Base-by-base conservation (phyloP, 2,329 filamentous ascomycete genomes). In the Monosporascus sp. region DNA sequence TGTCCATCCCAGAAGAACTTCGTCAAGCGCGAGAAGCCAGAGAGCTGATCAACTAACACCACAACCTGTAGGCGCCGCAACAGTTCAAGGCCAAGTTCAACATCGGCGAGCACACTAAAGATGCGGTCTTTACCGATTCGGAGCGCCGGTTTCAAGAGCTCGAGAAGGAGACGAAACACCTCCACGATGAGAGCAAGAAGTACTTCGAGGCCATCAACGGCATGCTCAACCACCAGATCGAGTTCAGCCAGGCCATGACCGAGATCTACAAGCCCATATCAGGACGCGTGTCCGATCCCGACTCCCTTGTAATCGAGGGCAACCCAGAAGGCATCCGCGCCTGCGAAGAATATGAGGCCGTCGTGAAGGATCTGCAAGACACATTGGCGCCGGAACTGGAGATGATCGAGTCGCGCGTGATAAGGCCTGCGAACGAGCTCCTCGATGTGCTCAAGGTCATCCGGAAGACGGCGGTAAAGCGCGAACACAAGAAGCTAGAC, bases 241-340 rank as follows among this genome's bases (percentile, higher is more conserved):
- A 96, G 70, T 99, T 99, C 76, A 96, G 93, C 64, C 85, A 96
- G 75, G 90, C 92, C 61, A 93, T 96, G 78, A 87, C 88, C 59
- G 94, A 99, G 73, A 88, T 99, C 66, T 99, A 99, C 80, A 96
- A 96, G 71, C 94, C 94, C 62, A 99, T 99, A 65, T 97, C 93
- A 52, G 94, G 94, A 52, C 88, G 94, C 68, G 83, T 95, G 73
- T 97, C 93, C 46, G 94, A 99, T 72, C 94, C 94, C 9, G 87
- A 92, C 65, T 89, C 89, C 8, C 82, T 90, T 60, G 81, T 88
- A 52, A 78, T 87, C 45, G 88, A 96, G 72, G 91, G 91, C 52
- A 97, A 97, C 68, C 85, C 88, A 1, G 94, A 96, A 69, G 94
- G 94, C 52, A 97, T 99, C 66, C 82, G 84, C 59, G 94, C 94